A percentile compares a stretch with the other conserved stretches of the same genome.
phyloP scores from a whole-genome alignment of 2,329 filamentous ascomycete genomes.

The Dothistroma septosporum region DNA sequence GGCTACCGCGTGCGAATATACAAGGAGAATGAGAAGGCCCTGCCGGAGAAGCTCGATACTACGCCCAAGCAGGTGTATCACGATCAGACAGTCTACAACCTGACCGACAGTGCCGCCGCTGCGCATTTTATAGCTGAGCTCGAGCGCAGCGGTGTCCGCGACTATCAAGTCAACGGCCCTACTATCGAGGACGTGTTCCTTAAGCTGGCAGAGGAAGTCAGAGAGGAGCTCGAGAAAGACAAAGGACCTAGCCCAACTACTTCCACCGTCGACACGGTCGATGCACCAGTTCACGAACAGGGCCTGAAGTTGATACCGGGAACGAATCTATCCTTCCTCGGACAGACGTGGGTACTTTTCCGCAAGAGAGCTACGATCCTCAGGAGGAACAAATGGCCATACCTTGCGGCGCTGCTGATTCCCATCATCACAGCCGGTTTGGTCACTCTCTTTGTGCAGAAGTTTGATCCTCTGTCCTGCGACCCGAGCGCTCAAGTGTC shows the following conservation, averaged over 20 bases:
- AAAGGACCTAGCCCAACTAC: conserved; percentile 17
- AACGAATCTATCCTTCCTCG: conserved; percentile 61
- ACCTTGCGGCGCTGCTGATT: conserved; percentile 68
- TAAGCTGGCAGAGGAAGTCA: conserved; percentile 75
- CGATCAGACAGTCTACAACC: conserved; percentile 69
- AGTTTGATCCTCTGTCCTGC: conserved; percentile 49
- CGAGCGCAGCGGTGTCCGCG: conserved; percentile 61
- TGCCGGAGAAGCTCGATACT: conserved; percentile 26
- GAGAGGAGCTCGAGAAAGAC: conserved; percentile 46
- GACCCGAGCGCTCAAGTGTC: conserved; percentile 38
- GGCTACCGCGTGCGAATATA: conserved; percentile 79
- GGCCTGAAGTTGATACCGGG: conserved; percentile 59
- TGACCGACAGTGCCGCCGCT: conserved; percentile 65
- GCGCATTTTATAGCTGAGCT: conserved; percentile 67
- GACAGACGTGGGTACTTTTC: conserved; percentile 71
- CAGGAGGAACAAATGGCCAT: conserved; percentile 72
- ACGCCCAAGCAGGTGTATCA: conserved; percentile 50
- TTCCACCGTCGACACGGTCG: conserved; percentile 20
- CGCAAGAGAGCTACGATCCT: conserved; percentile 73
- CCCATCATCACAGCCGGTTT: conserved; percentile 76
- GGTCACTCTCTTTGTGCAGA: conserved; percentile 69
- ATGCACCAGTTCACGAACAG: conserved; percentile 24
- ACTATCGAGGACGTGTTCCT: conserved; percentile 93
- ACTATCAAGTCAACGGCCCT: conserved; percentile 82
- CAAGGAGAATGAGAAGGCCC: conserved; percentile 43